Evolutionary conservation across 2,329 filamentous ascomycete genomes (phyloP), one percentile per base, ranked within the genome.

Genomic region (Fusarium nygamai): DNA sequence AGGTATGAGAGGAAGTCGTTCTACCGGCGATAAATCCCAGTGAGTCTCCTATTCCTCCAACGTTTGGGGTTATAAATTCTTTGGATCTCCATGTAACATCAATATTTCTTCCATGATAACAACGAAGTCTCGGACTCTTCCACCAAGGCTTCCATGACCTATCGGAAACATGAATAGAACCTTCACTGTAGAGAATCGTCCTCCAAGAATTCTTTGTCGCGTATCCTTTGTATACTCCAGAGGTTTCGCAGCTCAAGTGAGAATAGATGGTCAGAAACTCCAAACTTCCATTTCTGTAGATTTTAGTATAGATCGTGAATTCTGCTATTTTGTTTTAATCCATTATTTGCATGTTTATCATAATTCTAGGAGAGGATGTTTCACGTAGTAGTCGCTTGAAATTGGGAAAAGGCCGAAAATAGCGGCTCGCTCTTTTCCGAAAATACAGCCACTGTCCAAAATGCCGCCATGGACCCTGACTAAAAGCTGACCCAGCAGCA

Each of bases 371-470:
- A 14, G 17, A 27, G 8, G 17, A 20, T 27, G 6, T 29, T 22
- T 16, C 4, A 8, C 9, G 1, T 8, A 31, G 46, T 17, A 29
- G 27, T n/a, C 8, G 9, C 6, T 33, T 3, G 13, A 19, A 2
- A 6, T 19, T 44, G 5, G 3, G 2, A 46, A 58, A 47, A 27
- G n/a, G 7, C 43, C 57, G 43, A 51, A 48, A n/a, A n/a, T 5
- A 17, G 11, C n/a, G 31, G 10, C 33, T 33, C 56, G 56, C 19
- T 61, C 17, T 54, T 61, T 61, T 61, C 1, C 11, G 0, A 44
- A 31, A n/a, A 20, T 27, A 8, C 31, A 20, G 12, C 31, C 22
- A 34, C 3, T 2, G 22, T 22, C 22, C 5, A 53, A 53, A 27
- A 38, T 31, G 33, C 57, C 43, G 44, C 5, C 1, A 24, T 10